A percentile compares a stretch with the other conserved stretches of the same genome.
These are phyloP conservation scores for Handroanthus guayacan DNA, from an alignment of 257 asterid species.

Conservation along the genomic window DNA sequence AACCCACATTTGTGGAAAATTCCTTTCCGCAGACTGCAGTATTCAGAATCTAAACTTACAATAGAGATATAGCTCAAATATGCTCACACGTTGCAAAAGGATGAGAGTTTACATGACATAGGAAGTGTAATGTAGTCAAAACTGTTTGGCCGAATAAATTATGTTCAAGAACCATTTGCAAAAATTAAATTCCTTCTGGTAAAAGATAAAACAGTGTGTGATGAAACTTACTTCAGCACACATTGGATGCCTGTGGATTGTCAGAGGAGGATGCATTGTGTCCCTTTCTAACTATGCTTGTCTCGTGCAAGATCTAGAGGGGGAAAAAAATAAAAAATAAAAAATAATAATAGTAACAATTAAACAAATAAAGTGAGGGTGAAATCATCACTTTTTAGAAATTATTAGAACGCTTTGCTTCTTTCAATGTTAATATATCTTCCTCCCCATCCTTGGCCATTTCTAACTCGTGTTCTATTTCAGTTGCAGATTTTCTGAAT, in stretches of 20 bases:
- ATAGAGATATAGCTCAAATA: neutral
- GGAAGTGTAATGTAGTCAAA: neutral
- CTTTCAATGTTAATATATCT: neutral
- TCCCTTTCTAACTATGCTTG: conserved; percentile 32
- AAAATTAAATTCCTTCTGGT: neutral
- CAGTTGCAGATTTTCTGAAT: neutral
- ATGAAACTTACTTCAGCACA: conserved; percentile 72
- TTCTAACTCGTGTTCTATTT: neutral
- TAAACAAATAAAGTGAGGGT: neutral
- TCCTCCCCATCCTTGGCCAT: conserved; percentile 1
- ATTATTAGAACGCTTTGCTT: neutral
- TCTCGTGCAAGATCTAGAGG: conserved; percentile 20
- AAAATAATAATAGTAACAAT: neutral
- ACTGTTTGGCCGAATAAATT: neutral
- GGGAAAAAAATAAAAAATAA: neutral
- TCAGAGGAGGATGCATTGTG: conserved; percentile 81
- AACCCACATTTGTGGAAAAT: neutral
- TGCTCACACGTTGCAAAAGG: neutral
- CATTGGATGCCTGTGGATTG: conserved; percentile 79
- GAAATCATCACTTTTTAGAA: neutral
- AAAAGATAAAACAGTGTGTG: neutral
- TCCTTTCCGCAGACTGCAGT: conserved; percentile 2
- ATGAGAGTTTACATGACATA: neutral
- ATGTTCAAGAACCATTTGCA: conserved; percentile 1
- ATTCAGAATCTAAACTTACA: neutral